Evolutionary conservation across 441 rosid species (phyloP).

Genomic region (Cnidoscolus chayamansa): DNA sequence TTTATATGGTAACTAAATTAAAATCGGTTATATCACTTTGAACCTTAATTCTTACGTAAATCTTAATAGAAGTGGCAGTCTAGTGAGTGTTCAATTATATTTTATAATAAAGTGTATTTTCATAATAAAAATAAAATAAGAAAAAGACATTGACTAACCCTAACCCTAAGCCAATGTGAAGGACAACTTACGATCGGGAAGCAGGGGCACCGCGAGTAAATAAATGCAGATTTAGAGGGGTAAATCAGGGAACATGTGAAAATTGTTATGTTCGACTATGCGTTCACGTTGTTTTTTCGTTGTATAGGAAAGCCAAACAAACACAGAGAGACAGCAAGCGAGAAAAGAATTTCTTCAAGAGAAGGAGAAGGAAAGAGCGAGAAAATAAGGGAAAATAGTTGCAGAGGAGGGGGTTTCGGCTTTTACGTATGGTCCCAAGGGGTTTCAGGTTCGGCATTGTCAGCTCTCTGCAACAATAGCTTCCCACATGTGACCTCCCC

Average conservation of each 20-base stretch:
- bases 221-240: not conserved
- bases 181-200: too few species aligned
- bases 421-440: slow-evolving; percentile 15
- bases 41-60: too few species aligned
- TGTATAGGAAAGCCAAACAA: slow-evolving; percentile 2
- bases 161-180: not conserved
- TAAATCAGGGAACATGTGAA: slow-evolving; percentile 6
- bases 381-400: slow-evolving; percentile 20
- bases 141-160: not conserved
- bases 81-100: too few species aligned
- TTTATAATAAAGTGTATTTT: too few species aligned
- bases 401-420: slow-evolving; percentile 9
- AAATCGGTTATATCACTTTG: too few species aligned
- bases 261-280: slow-evolving; percentile 19
- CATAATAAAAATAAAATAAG: too few species aligned
- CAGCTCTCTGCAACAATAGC: slow-evolving; percentile 14
- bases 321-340: not conserved
- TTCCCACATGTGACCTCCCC: slow-evolving; percentile 18
- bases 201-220: not conserved
- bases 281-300: slow-evolving; percentile 36
- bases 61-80: too few species aligned
- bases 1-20: too few species aligned
- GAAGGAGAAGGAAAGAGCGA: slow-evolving; percentile 28
- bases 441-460: slow-evolving; percentile 32
- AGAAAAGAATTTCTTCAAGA: slow-evolving; percentile 16